Conservation (phyloP, 1,139 yeast species). For the Scheffersomyces lignicola region DNA sequence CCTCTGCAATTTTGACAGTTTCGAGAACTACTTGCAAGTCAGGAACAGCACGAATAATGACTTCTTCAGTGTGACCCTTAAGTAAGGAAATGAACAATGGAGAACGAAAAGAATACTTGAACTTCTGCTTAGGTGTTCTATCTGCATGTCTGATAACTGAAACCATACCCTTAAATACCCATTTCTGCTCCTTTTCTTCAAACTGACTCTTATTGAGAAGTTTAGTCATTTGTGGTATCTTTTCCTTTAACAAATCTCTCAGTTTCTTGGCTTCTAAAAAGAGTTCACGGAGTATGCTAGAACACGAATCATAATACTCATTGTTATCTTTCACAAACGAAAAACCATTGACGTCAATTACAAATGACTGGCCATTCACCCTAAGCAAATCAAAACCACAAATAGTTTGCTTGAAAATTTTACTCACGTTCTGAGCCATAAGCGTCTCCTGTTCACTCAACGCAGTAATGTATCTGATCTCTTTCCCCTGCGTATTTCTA, state of each 20-base stretch:
- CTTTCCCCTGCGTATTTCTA: conserved; percentile 97
- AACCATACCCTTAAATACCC: conserved; percentile 95
- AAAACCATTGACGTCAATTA: conserved; percentile 97
- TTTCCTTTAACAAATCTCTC: conserved; percentile 41
- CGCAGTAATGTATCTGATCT: conserved; percentile 85
- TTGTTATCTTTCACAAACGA: conserved; percentile 94
- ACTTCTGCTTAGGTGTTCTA: conserved; percentile 98
- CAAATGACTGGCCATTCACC: conserved; percentile 85
- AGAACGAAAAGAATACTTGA: conserved; percentile 90
- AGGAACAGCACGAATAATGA: conserved; percentile 85
- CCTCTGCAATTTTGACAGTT: conserved; percentile 81
- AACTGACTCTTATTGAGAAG: conserved; percentile 41
- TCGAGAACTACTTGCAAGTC: conserved; percentile 84
- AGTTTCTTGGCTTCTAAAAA: conserved; percentile 60
- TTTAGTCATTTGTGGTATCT: conserved; percentile 39
- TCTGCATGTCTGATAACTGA: conserved; percentile 96
- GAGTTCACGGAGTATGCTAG: conserved; percentile 72
- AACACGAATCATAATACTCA: conserved; percentile 82
- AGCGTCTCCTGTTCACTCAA: conserved; percentile 69
- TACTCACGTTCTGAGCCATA: conserved; percentile 78
- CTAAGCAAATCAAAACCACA: conserved; percentile 96
- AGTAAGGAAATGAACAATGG: conserved; percentile 82
- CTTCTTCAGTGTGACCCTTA: conserved; percentile 95
- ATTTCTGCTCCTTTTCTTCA: conserved; percentile 88
- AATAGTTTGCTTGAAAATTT: conserved; percentile 86